Conservation (phyloP, 305 asterid species). For the Ilex paraguariensis region DNA sequence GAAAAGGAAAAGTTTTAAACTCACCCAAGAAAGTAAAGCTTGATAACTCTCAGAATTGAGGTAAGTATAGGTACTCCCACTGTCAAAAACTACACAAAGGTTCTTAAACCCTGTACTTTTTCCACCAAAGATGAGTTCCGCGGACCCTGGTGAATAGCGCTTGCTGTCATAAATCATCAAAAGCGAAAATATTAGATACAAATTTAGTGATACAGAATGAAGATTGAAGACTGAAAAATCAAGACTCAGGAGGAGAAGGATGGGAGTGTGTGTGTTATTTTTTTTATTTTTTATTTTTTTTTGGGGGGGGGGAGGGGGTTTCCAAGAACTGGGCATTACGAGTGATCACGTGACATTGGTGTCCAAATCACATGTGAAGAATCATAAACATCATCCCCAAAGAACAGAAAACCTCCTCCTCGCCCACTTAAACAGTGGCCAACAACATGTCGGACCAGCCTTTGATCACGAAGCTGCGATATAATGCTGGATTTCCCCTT, state of each 20-base stretch:
- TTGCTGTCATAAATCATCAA: constrained; percentile 41
- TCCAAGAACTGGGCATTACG: constrained; percentile 30
- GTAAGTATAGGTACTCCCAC: constrained; percentile 93
- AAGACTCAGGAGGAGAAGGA: too few species aligned
- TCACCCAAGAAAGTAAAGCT: constrained; percentile 60
- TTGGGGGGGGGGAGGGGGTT: neutral
- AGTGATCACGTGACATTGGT: constrained; percentile 64
- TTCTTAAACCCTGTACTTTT: constrained; percentile 64
- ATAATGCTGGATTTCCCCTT: constrained; percentile 79
- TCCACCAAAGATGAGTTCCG: constrained; percentile 73
- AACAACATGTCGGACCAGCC: constrained; percentile 54
- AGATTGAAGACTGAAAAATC: too few species aligned
- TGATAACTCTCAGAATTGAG: constrained; percentile 63
- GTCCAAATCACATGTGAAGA: constrained; percentile 74
- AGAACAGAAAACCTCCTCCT: constrained; percentile 83
- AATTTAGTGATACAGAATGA: neutral
- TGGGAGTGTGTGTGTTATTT: too few species aligned
- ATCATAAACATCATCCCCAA: constrained; percentile 78
- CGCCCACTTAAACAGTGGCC: constrained; percentile 76
- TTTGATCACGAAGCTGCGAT: constrained; percentile 72
- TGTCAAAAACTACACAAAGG: constrained; percentile 73
- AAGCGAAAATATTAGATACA: constrained; percentile 9
- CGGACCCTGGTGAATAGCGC: constrained; percentile 75
- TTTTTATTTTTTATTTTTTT: too few species aligned
- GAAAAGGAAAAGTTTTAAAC: constrained; percentile 15